phyloP scores from a whole-genome alignment of 805 yeast species.

The Candida tibetensis region DNA sequence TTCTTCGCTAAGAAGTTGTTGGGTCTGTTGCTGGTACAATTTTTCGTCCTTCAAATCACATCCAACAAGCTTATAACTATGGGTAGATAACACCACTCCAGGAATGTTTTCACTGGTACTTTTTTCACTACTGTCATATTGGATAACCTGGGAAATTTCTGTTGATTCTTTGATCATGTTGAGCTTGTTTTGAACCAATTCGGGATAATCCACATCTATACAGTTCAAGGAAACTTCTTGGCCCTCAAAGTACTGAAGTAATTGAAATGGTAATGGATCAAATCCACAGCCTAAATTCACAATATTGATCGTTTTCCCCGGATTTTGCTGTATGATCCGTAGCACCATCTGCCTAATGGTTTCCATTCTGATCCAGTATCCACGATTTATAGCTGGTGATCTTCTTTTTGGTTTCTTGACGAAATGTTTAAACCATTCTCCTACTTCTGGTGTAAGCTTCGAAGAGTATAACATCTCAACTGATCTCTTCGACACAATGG shows the following conservation, averaged over 20 bases:
- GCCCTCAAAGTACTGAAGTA: conserved; percentile 31
- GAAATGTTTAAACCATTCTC: conserved; percentile 61
- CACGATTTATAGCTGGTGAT: conserved; percentile 78
- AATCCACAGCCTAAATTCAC: conserved; percentile 81
- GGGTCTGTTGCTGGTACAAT: conserved; percentile 34
- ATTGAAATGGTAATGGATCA: conserved; percentile 42
- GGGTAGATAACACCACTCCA: conserved; percentile 30
- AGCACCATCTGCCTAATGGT: conserved; percentile 55
- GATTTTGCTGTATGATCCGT: conserved; percentile 38
- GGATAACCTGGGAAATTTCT: conserved; percentile 45
- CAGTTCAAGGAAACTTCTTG: conserved; percentile 29
- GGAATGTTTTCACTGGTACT: conserved; percentile 15
- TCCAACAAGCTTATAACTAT: conserved; percentile 55
- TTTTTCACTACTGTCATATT: conserved; percentile 1
- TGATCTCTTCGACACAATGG: conserved; percentile 78
- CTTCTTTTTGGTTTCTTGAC: conserved; percentile 65
- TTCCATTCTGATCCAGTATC: conserved; percentile 79
- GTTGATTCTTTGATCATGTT: conserved; percentile 47
- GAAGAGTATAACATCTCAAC: conserved; percentile 61
- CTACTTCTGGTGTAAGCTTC: conserved; percentile 29
- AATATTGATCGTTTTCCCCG: conserved; percentile 33
- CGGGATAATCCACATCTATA: conserved; percentile 75
- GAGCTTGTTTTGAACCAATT: conserved; percentile 55
- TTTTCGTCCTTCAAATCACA: conserved; percentile 59
- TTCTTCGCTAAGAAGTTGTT: conserved; percentile 22